Conservation (phyloP, 2,329 filamentous ascomycete genomes). For the Fusarium camptoceras region DNA sequence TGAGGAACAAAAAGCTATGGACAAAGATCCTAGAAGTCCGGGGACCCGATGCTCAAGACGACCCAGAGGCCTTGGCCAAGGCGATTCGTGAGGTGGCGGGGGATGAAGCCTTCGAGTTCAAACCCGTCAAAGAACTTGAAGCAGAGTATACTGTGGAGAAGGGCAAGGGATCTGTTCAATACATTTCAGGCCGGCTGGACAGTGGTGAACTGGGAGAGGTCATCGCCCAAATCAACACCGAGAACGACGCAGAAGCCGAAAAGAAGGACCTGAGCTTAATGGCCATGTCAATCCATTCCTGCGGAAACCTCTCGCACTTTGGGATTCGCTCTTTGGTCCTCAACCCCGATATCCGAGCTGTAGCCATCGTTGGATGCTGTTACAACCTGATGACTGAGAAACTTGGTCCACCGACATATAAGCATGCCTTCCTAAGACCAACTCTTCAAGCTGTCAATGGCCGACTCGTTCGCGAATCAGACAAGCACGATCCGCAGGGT, state of each 20-base stretch:
- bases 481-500: slow-evolving; percentile 85
- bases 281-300: slow-evolving; percentile 96
- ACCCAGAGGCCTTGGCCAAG: slow-evolving; percentile 53
- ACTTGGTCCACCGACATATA: slow-evolving; percentile 87
- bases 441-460: slow-evolving; percentile 74
- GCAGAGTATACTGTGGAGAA: slow-evolving; percentile 67
- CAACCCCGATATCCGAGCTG: slow-evolving; percentile 86
- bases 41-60: slow-evolving; percentile 52
- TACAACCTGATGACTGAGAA: slow-evolving; percentile 96
- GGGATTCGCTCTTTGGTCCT: slow-evolving; percentile 86
- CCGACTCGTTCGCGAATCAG: slow-evolving; percentile 75
- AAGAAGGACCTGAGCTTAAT: slow-evolving; percentile 69
- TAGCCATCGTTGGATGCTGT: slow-evolving; percentile 97
- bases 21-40: slow-evolving; percentile 61
- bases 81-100: slow-evolving; percentile 52
- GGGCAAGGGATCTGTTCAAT: slow-evolving; percentile 78
- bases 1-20: slow-evolving; percentile 87
- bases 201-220: slow-evolving; percentile 78
- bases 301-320: slow-evolving; percentile 96
- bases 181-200: slow-evolving; percentile 79
- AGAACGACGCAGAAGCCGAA: slow-evolving; percentile 34
- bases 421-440: slow-evolving; percentile 80
- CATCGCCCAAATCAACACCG: slow-evolving; percentile 67
- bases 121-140: slow-evolving; percentile 61
- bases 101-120: slow-evolving; percentile 56